Conservation (phyloP, 495 filamentous ascomycete genomes). For the Parathielavia hyrcaniae region DNA sequence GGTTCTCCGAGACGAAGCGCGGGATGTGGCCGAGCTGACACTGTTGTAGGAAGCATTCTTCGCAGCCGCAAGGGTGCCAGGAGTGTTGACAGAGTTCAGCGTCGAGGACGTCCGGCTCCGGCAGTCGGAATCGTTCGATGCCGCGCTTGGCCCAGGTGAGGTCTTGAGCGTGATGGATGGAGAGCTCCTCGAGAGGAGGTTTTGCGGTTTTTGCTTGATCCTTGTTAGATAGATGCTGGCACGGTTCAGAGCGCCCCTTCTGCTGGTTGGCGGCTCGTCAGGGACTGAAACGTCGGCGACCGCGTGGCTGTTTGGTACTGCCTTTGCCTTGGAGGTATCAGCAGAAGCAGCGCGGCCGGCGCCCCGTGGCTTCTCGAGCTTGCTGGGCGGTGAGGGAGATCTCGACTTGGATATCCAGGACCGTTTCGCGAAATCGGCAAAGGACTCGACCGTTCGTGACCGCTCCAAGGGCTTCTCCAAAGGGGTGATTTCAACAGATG, state of each 20-base stretch:
- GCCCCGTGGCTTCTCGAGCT: conserved; percentile 16
- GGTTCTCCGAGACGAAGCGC: conserved; percentile 46
- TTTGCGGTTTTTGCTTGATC: conserved; percentile 40
- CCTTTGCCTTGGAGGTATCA: conserved; percentile 29
- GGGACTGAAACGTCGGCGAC: conserved; percentile 25
- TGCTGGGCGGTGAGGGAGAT: conserved; percentile 52
- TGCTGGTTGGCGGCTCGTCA: conserved; percentile 28
- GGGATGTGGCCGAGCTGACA: conserved; percentile 39
- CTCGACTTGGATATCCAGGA: conserved; percentile 60
- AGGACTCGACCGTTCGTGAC: conserved; percentile 49
- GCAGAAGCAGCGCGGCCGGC: conserved; percentile 1
- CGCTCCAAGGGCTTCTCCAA: conserved; percentile 26
- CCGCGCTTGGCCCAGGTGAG: conserved; percentile 28
- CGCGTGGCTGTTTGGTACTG: conserved; percentile 21
- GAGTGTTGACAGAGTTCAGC: not conserved
- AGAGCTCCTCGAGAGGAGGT: conserved; percentile 31
- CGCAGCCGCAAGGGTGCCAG: conserved; percentile 7
- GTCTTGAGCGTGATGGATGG: conserved; percentile 22
- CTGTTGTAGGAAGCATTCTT: conserved; percentile 24
- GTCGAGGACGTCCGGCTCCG: conserved; percentile 13
- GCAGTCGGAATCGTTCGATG: conserved; percentile 15
- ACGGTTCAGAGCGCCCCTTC: conserved; percentile 25
- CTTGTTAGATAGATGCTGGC: conserved; percentile 38
- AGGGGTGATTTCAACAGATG: conserved; percentile 5
- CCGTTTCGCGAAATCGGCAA: conserved; percentile 59